Percentiles rank a stretch among this genome's conserved stretches.
phyloP scores from a whole-genome alignment of 192 early-diverging fungal genomes.

The Rhizoclosmatium globosum region DNA sequence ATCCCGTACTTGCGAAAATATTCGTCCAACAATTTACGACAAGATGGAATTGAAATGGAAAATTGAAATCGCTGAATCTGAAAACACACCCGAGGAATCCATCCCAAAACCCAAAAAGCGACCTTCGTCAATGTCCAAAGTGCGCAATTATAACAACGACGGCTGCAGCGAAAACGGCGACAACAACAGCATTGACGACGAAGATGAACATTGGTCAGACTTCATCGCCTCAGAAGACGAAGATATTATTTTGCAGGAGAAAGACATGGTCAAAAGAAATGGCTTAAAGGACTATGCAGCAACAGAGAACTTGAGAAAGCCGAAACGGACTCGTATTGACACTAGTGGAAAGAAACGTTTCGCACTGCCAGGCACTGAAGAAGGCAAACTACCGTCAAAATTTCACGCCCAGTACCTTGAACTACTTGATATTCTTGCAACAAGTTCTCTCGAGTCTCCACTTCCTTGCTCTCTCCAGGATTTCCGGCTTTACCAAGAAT shows the following conservation, averaged over 20 bases:
- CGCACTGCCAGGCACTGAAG: too few relatives aligned
- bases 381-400: background rate
- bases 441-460: background rate
- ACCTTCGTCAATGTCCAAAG: too few relatives aligned
- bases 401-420: background rate
- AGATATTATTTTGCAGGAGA: background rate
- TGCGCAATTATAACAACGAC: too few relatives aligned
- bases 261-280: background rate
- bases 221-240: background rate
- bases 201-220: slow-evolving; percentile 1
- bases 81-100: too few relatives aligned
- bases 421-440: background rate
- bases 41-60: slow-evolving; percentile 16
- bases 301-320: background rate
- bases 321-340: background rate
- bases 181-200: background rate
- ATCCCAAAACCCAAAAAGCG: too few relatives aligned
- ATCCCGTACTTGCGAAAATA: slow-evolving; percentile 16
- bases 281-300: background rate
- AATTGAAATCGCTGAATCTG: background rate
- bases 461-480: background rate
- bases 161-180: background rate
- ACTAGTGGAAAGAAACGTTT: too few relatives aligned
- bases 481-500: background rate
- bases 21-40: background rate